Base-by-base conservation (phyloP, 1,284 basidiomycete genomes). In the Cryptococcus sp. region DNA sequence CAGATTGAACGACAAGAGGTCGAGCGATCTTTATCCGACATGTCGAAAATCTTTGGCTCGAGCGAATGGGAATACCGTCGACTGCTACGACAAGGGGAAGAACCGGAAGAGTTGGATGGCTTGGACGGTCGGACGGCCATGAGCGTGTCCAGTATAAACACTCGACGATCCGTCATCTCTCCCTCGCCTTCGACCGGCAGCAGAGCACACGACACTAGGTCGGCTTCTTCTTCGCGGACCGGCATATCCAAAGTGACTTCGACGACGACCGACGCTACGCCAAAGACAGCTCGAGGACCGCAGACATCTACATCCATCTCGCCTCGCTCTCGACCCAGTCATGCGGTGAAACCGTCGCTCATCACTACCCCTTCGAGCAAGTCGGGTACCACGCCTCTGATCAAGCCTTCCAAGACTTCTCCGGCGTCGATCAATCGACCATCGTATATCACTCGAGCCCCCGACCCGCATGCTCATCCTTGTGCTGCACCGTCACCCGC, bases 401-500 rank as follows among this genome's bases (percentile, higher is more conserved):
- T n/a, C 28, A 31, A 31, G 14, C 14, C 34, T 7, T 36, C 34
- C 11, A 19, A 14, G 11, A 19, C 34, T n/a, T 36, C 34, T 36
- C 34, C 34, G 9, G 18, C 11, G n/a, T 7, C 14, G 14, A 36
- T 19, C 34, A 36, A 36, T 36, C 45, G 23, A 39, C 37, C 25
- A 23, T 9, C 21, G 16, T 22, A 39, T 21, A 10, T 11, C 22
- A 12, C 42, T 16, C 25, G 44, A 2, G 43, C 51, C 16, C 33
- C 76, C 4, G 87, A 91, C 60, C 86, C 86, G 3, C 86, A 91
- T 69, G 68, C 76, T 1, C 87, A 90, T 62, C 87, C 86, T 2
- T 80, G 82, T 2, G 71, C 79, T 7, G 62, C 78, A 3, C 82
- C 84, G 2, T 71, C 75, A 2, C 79, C 85, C 19, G 84, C 84